Evolutionary conservation across 2,329 filamentous ascomycete species (phyloP).

Genomic region (Xylariaceae sp.): DNA sequence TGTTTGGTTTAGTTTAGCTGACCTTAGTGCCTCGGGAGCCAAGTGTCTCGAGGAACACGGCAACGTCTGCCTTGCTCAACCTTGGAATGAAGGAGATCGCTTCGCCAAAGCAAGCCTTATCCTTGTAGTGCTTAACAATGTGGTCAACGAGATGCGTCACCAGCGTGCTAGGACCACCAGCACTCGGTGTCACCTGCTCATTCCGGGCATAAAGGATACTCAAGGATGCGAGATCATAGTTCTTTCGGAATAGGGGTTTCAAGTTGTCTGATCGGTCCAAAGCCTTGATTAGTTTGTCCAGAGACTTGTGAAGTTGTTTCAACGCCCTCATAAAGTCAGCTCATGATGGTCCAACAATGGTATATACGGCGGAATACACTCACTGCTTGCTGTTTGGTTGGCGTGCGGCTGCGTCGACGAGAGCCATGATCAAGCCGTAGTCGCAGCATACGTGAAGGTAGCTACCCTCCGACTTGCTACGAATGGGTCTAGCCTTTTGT

Average conservation of each 20-base stretch:
- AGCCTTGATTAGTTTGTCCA: slow-evolving; percentile 19
- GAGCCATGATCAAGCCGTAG: slow-evolving; percentile 44
- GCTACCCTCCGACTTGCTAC: slow-evolving; percentile 3
- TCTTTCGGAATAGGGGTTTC: slow-evolving; percentile 18
- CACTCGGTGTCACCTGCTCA: neutral
- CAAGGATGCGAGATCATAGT: slow-evolving; percentile 16
- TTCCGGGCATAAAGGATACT: slow-evolving; percentile 12
- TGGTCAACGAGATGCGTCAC: slow-evolving; percentile 40
- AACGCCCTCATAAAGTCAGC: slow-evolving; percentile 22
- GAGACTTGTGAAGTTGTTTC: slow-evolving; percentile 16
- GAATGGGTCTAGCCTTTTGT: slow-evolving; percentile 7
- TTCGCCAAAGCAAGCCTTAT: slow-evolving; percentile 51
- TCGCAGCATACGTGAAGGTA: slow-evolving; percentile 17
- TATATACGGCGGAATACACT: slow-evolving; percentile 5
- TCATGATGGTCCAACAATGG: neutral
- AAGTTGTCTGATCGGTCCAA: slow-evolving; percentile 7
- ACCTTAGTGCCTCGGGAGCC: slow-evolving; percentile 34
- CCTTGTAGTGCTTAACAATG: slow-evolving; percentile 40
- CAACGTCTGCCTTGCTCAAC: slow-evolving; percentile 45
- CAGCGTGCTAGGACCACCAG: slow-evolving; percentile 2
- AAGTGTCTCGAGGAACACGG: slow-evolving; percentile 40
- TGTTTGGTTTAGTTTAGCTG: slow-evolving; percentile 18
- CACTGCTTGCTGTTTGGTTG: slow-evolving; percentile 41
- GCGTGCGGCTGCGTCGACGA: slow-evolving; percentile 43
- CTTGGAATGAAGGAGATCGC: slow-evolving; percentile 48